Conservation (phyloP, 495 filamentous ascomycete species). For the Xylaria acuta region DNA sequence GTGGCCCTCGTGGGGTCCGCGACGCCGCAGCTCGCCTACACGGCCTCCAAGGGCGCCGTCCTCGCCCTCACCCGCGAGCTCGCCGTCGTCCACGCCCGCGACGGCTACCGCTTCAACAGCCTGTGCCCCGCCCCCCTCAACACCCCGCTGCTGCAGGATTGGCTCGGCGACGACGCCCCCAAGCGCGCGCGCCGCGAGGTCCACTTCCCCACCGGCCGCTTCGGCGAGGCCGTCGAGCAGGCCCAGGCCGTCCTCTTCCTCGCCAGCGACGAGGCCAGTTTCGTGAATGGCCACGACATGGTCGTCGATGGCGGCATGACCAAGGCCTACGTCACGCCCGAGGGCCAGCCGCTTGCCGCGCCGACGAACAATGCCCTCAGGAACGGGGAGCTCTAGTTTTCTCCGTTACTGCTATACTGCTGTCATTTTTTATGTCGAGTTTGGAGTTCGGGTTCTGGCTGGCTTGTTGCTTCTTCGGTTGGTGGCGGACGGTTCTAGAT, state of each 20-base stretch:
- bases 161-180: constrained; percentile 85
- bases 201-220: constrained; percentile 93
- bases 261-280: constrained; percentile 92
- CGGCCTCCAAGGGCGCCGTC: constrained; percentile 93
- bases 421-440: neutral
- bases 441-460: constrained; percentile 18
- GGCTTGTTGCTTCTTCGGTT: neutral
- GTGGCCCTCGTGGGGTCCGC: constrained; percentile 91
- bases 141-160: constrained; percentile 86
- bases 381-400: constrained; percentile 35
- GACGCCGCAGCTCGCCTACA: constrained; percentile 96
- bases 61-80: constrained; percentile 83
- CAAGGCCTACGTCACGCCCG: constrained; percentile 92
- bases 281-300: constrained; percentile 90
- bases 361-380: constrained; percentile 72
- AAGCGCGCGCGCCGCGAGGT: constrained; percentile 89
- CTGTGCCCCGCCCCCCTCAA: constrained; percentile 94
- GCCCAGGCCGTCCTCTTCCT: constrained; percentile 93
- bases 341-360: constrained; percentile 73
- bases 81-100: constrained; percentile 82
- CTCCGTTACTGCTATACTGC: neutral
- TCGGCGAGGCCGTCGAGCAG: constrained; percentile 95
- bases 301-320: constrained; percentile 97
- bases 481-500: constrained; percentile 15
- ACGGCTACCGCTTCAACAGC: constrained; percentile 86